Conservation (phyloP, 2,329 filamentous ascomycete species). For the Leptographium lundbergii region DNA sequence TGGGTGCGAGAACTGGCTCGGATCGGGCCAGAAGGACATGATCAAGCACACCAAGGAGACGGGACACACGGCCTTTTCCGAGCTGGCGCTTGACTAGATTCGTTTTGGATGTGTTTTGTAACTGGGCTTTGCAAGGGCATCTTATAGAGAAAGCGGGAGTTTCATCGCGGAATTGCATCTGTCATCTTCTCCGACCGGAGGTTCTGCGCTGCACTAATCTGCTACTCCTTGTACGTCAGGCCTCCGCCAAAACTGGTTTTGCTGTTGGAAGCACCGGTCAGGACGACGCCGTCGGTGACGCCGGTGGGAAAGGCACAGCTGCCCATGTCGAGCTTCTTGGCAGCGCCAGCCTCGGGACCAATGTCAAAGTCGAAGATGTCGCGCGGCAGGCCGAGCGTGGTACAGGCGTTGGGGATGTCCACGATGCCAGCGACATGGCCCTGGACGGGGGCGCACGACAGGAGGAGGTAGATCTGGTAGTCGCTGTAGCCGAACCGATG, state of each 20-base stretch:
- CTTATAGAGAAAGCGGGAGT: neutral
- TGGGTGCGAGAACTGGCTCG: slow-evolving; percentile 48
- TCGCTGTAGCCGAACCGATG: slow-evolving; percentile 57
- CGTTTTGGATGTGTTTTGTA: neutral
- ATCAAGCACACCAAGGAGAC: slow-evolving; percentile 50
- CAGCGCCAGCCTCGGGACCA: slow-evolving; percentile 36
- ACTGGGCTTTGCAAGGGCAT: neutral
- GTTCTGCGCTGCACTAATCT: too few relatives aligned
- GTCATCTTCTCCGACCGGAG: too few relatives aligned
- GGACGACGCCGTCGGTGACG: slow-evolving; percentile 29
- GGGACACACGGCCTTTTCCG: slow-evolving; percentile 36
- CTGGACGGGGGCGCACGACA: slow-evolving; percentile 77
- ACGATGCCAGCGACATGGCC: slow-evolving; percentile 84
- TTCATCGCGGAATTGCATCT: neutral
- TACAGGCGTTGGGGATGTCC: slow-evolving; percentile 84
- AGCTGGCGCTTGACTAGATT: slow-evolving; percentile 12
- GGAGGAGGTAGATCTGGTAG: slow-evolving; percentile 73
- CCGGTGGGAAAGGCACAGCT: slow-evolving; percentile 52
- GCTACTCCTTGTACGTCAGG: slow-evolving; percentile 28
- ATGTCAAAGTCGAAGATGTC: slow-evolving; percentile 96
- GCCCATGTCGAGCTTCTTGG: slow-evolving; percentile 48
- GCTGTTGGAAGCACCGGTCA: slow-evolving; percentile 31
- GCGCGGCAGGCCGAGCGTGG: slow-evolving; percentile 76
- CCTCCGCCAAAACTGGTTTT: slow-evolving; percentile 37
- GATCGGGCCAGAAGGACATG: slow-evolving; percentile 52